Percentiles rank a stretch among this genome's conserved stretches.
phyloP scores from a whole-genome alignment of 2,329 filamentous ascomycete genomes.

The Cladosporium sp. region DNA sequence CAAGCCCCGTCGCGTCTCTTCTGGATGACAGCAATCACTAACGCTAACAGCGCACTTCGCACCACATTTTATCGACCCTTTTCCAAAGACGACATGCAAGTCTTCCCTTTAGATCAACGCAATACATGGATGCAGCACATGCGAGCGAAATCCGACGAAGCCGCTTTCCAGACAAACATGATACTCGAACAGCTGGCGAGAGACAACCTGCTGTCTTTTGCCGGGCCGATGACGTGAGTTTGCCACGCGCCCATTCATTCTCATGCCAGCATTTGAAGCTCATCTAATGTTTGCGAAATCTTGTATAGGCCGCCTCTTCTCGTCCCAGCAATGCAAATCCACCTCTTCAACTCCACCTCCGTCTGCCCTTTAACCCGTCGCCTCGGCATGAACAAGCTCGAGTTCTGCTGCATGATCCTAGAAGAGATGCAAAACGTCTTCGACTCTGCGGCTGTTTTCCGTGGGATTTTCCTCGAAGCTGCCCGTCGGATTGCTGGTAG shows the following conservation, averaged over 20 bases:
- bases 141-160: constrained; percentile 8
- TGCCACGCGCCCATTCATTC: background rate
- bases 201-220: constrained; percentile 8
- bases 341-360: constrained; percentile 14
- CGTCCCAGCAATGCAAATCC: constrained; percentile 16
- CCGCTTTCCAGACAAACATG: constrained; percentile 14
- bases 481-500: background rate
- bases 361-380: constrained; percentile 13
- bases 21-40: background rate
- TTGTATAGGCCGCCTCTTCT: constrained; percentile 14
- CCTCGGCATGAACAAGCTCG: constrained; percentile 14
- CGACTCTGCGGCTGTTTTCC: constrained; percentile 3
- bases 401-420: constrained; percentile 14
- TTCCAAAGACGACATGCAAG: background rate
- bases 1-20: background rate
- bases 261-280: constrained; percentile 3
- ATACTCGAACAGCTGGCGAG: constrained; percentile 8
- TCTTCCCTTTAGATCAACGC: background rate
- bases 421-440: constrained; percentile 1
- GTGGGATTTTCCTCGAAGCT: constrained; percentile 1
- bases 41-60: background rate
- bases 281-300: constrained; percentile 8
- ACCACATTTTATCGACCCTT: constrained; percentile 8
- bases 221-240: constrained; percentile 4
- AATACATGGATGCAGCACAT: background rate